A percentile compares a stretch with the other conserved stretches of the same genome.
These are phyloP conservation scores for Harringtonia lauricola DNA, from an alignment of 2,329 filamentous ascomycete species.

Conservation along the genomic window DNA sequence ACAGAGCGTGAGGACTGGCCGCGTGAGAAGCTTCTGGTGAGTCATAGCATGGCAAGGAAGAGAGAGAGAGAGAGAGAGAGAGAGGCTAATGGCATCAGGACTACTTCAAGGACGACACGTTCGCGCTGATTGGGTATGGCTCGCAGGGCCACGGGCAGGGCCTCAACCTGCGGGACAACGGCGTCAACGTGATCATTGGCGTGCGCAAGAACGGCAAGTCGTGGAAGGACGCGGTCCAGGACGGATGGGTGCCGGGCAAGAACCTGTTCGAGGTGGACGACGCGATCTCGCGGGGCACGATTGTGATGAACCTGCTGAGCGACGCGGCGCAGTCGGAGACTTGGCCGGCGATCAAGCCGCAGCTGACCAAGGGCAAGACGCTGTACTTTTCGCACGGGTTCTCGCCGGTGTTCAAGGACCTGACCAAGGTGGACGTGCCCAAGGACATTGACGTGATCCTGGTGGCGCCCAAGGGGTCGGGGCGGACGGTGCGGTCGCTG, in stretches of 20 bases:
- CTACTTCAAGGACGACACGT: constrained; percentile 99
- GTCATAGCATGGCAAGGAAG: constrained; percentile 23
- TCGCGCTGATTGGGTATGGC: constrained; percentile 96
- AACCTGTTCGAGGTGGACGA: constrained; percentile 98
- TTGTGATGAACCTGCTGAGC: constrained; percentile 98
- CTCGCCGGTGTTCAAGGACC: constrained; percentile 99
- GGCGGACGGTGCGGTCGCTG: constrained; percentile 94
- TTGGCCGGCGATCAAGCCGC: constrained; percentile 96
- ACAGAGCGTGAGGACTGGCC: constrained; percentile 97
- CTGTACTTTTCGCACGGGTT: constrained; percentile 99
- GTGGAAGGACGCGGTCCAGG: constrained; percentile 94
- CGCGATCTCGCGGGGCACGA: constrained; percentile 85
- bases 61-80: background rate
- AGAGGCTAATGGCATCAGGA: constrained; percentile 45
- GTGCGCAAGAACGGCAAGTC: constrained; percentile 97
- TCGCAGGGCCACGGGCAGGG: constrained; percentile 98
- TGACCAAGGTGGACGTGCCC: constrained; percentile 97
- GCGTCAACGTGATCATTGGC: constrained; percentile 96
- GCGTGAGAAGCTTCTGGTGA: constrained; percentile 90
- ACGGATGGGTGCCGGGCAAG: constrained; percentile 97
- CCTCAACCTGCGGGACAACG: constrained; percentile 99
- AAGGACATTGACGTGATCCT: constrained; percentile 97
- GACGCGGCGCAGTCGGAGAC: constrained; percentile 98
- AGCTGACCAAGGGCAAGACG: constrained; percentile 98
- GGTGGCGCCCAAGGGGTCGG: constrained; percentile 96